Conservation (phyloP, 129 eudicot genomes). For the Artemisia annua region DNA sequence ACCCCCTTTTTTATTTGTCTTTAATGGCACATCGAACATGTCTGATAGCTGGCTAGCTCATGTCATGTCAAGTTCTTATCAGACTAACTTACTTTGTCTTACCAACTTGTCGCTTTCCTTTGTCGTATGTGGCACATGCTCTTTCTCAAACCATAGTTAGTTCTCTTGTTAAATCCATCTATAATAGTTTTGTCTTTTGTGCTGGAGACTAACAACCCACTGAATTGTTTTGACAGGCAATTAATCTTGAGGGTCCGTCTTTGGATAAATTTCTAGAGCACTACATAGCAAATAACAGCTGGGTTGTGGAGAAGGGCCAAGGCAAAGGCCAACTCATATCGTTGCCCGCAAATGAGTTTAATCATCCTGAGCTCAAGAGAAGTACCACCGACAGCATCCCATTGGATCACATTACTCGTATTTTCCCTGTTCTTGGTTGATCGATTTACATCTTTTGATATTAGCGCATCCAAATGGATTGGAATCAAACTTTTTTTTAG, state of each 20-base stretch:
- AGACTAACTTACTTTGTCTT: too few relatives aligned
- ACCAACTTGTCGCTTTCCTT: too few relatives aligned
- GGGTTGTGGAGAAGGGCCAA: conserved; percentile 67
- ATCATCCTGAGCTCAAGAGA: conserved; percentile 85
- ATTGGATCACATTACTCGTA: conserved; percentile 72
- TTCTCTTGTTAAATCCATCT: too few relatives aligned
- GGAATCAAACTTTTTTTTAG: neutral
- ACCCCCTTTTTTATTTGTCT: neutral
- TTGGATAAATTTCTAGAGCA: conserved; percentile 91
- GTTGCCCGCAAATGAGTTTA: conserved; percentile 65
- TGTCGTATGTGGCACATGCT: too few relatives aligned
- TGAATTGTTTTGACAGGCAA: conserved; percentile 51
- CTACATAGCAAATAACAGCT: conserved; percentile 55
- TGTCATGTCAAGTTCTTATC: neutral
- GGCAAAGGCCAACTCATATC: conserved; percentile 60
- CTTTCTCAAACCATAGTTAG: too few relatives aligned
- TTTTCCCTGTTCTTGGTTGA: conserved; percentile 86
- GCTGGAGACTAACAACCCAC: conserved; percentile 1
- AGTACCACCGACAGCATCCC: conserved; percentile 63
- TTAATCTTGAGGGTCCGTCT: conserved; percentile 77
- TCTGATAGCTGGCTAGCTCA: neutral
- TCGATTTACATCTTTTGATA: neutral
- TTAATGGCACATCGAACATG: too few relatives aligned
- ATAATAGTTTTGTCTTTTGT: too few relatives aligned
- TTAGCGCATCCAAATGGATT: neutral